A percentile compares a stretch with the other conserved stretches of the same genome.
These are phyloP conservation scores for Starmerella stigmatis DNA, from an alignment of 805 yeast species.

Conservation along the genomic window DNA sequence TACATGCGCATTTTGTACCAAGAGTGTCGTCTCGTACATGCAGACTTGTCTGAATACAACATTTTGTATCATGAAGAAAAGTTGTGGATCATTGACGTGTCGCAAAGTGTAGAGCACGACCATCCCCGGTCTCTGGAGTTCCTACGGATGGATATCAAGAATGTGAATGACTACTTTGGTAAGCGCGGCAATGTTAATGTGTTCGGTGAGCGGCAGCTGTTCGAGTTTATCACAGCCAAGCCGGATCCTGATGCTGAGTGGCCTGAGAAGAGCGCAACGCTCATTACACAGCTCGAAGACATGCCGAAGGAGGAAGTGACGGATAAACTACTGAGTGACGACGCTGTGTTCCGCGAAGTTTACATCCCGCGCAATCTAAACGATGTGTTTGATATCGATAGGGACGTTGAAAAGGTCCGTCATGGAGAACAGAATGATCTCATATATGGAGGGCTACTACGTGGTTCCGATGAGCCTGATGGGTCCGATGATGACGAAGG, in stretches of 20 bases:
- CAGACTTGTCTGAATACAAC: constrained; percentile 92
- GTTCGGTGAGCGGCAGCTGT: constrained; percentile 71
- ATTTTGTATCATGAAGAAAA: constrained; percentile 65
- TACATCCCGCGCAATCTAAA: constrained; percentile 61
- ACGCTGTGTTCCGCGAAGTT: constrained; percentile 77
- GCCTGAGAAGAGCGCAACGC: constrained; percentile 29
- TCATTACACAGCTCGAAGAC: constrained; percentile 22
- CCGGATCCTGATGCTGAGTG: constrained; percentile 33
- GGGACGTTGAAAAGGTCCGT: constrained; percentile 50
- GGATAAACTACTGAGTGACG: constrained; percentile 50
- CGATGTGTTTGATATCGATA: constrained; percentile 45
- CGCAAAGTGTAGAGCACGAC: constrained; percentile 95
- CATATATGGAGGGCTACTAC: constrained; percentile 34
- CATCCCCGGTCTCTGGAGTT: constrained; percentile 96
- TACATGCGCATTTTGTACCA: constrained; percentile 83
- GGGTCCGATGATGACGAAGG: neutral
- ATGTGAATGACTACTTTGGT: constrained; percentile 79
- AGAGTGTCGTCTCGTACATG: constrained; percentile 84
- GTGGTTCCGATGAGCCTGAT: constrained; percentile 27
- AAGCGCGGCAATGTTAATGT: constrained; percentile 56
- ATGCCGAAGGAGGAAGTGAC: constrained; percentile 27
- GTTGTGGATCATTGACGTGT: constrained; percentile 85
- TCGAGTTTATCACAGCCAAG: constrained; percentile 50
- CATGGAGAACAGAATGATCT: constrained; percentile 43
- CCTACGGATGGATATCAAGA: constrained; percentile 93